These are phyloP conservation scores for Kodamaea leandrae DNA, from an alignment of 805 yeast species.

Conservation along the genomic window DNA sequence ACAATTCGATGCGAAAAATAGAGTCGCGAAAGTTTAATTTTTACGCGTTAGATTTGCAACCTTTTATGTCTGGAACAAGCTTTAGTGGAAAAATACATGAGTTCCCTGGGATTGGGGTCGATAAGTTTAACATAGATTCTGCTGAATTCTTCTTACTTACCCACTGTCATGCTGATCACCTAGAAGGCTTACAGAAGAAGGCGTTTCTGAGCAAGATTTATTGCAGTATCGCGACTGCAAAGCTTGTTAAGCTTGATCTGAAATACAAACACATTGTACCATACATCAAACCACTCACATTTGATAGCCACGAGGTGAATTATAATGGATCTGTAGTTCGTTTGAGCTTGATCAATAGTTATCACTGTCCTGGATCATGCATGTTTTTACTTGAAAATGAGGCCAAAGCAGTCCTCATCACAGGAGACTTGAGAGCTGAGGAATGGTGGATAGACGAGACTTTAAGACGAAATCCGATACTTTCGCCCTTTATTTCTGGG, in stretches of 20 bases:
- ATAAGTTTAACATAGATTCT: conserved; percentile 23
- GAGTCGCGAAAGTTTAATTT: not conserved
- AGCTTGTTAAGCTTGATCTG: conserved; percentile 19
- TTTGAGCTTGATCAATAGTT: conserved; percentile 46
- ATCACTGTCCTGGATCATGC: conserved; percentile 61
- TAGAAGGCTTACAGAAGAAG: conserved; percentile 44
- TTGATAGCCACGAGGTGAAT: conserved; percentile 13
- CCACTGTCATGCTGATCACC: conserved; percentile 56
- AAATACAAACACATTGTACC: conserved; percentile 18
- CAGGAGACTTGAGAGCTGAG: conserved; percentile 62
- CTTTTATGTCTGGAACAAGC: conserved; percentile 18
- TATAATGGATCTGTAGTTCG: conserved; percentile 18
- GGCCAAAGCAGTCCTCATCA: conserved; percentile 39
- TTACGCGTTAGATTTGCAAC: not conserved
- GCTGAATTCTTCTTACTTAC: conserved; percentile 38
- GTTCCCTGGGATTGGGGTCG: conserved; percentile 47
- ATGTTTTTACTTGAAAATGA: conserved; percentile 48
- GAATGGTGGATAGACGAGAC: conserved; percentile 45
- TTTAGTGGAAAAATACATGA: conserved; percentile 46
- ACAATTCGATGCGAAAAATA: not conserved
- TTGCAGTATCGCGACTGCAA: conserved; percentile 44
- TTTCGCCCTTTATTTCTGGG: conserved; percentile 43
- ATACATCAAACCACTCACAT: conserved; percentile 19
- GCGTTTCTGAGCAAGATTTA: conserved; percentile 42
- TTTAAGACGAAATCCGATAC: conserved; percentile 30